phyloP scores from a whole-genome alignment of 805 yeast species.

The Kazachstania africana region DNA sequence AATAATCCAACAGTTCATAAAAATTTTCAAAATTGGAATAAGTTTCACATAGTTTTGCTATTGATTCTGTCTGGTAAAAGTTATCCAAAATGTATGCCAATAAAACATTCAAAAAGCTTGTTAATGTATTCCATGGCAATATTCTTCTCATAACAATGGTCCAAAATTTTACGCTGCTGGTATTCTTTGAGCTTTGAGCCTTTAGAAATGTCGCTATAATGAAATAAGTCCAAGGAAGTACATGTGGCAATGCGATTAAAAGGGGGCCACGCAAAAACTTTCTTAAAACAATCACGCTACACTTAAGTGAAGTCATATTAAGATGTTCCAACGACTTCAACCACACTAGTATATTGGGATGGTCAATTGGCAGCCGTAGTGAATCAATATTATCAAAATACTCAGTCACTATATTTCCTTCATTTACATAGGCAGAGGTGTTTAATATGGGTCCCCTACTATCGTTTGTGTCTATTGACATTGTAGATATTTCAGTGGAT shows the following conservation, averaged over 20 bases:
- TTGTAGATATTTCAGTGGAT: background rate
- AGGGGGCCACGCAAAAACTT: conserved; percentile 60
- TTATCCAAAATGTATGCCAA: conserved; percentile 26
- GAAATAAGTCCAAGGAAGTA: conserved; percentile 68
- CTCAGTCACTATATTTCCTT: background rate
- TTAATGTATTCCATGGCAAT: conserved; percentile 59
- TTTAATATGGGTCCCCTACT: background rate
- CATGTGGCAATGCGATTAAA: conserved; percentile 58
- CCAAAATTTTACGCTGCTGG: conserved; percentile 20
- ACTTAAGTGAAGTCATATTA: conserved; percentile 53
- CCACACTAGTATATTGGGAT: conserved; percentile 34
- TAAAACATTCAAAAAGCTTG: conserved; percentile 51
- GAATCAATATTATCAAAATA: conserved; percentile 21
- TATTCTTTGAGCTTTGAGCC: conserved; percentile 19
- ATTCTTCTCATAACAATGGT: conserved; percentile 32
- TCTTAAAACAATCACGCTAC: conserved; percentile 55
- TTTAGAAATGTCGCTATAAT: conserved; percentile 53
- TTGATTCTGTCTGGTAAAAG: conserved; percentile 8
- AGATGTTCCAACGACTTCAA: conserved; percentile 41
- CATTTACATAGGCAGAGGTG: background rate
- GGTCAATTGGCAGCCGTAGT: conserved; percentile 12
- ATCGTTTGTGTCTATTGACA: background rate
- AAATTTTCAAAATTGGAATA: conserved; percentile 16
- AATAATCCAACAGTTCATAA: conserved; percentile 35
- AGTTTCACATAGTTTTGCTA: conserved; percentile 15